Evolutionary conservation across 352 stramenopile species (phyloP), one percentile per base, ranked within the genome.

Genomic region (Globisporangium splendens): DNA sequence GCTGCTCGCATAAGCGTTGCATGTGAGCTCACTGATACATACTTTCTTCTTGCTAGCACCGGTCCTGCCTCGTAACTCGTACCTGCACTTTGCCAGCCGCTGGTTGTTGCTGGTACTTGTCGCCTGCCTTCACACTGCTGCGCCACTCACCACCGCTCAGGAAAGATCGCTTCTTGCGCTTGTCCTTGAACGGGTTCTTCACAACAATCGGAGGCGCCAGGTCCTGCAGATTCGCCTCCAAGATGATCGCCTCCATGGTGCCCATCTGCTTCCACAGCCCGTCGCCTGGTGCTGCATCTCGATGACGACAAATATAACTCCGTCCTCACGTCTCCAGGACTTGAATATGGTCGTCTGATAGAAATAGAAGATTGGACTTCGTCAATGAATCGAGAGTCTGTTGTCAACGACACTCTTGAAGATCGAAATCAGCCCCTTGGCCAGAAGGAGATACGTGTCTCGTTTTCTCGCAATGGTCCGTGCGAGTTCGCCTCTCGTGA

Each of bases 131-230:
- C 13, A 12, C 12, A 8, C 13, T 44, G n/a, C 13, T 44, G 1
- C 39, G 39, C 39, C 39, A 44, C 39, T 44, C 39, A 8, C 13
- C 39, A 8, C 13, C 1, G 39, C 39, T 8, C 14, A 38, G 15
- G 10, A 15, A 24, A 6, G 18, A 33, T 17, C 10, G 24, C 21
- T 38, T 56, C 56, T 48, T 53, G 5, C 33, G 24, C 28, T 66
- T 62, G 22, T 39, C 49, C 15, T 61, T 64, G 50, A 74, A 74
- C n/a, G 67, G 67, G 53, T 74, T 74, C 51, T 47, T 56, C 4
- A 42, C 48, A 20, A 18, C 42, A 17, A 64, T 35, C 3, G 49
- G 47, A 15, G 53, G 51, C 44, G 54, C 38, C 22, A 65, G 61
- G 56, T 71, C 63, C 15, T 54, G 39, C 3, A 74, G 48, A n/a